Conservation (phyloP, 2,329 filamentous ascomycete genomes). For the Epichloe coenophiala region DNA sequence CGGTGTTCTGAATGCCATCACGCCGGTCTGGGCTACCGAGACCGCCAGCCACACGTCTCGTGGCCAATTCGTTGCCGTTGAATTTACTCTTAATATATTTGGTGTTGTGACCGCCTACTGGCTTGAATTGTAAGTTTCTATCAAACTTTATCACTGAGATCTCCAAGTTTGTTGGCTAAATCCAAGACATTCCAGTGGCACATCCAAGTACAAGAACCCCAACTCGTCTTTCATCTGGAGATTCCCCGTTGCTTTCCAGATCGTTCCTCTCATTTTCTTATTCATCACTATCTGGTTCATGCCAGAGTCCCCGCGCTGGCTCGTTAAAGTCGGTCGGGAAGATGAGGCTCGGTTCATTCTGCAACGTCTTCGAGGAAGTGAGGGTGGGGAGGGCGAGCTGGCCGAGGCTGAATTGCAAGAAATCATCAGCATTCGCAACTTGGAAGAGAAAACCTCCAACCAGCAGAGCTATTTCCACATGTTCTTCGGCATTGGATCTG, state of each 20-base stretch:
- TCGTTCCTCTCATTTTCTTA: slow-evolving; percentile 46
- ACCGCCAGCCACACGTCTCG: slow-evolving; percentile 37
- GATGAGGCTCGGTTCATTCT: slow-evolving; percentile 57
- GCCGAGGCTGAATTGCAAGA: slow-evolving; percentile 55
- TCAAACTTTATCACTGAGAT: not conserved
- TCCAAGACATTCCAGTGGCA: slow-evolving; percentile 21
- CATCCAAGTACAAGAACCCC: slow-evolving; percentile 46
- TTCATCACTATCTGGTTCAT: slow-evolving; percentile 49
- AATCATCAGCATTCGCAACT: slow-evolving; percentile 47
- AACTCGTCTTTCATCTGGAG: slow-evolving; percentile 48
- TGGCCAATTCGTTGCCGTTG: slow-evolving; percentile 56
- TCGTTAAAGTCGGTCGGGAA: slow-evolving; percentile 51
- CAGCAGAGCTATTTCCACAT: slow-evolving; percentile 49
- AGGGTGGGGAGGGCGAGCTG: slow-evolving; percentile 33
- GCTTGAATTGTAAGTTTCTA: slow-evolving; percentile 30
- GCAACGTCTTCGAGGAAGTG: slow-evolving; percentile 45
- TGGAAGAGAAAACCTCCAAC: slow-evolving; percentile 47
- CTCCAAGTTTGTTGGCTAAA: no score
- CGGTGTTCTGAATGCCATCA: slow-evolving; percentile 35
- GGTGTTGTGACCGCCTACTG: slow-evolving; percentile 50
- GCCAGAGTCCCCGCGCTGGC: slow-evolving; percentile 55
- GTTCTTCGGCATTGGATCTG: slow-evolving; percentile 53
- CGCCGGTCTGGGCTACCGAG: slow-evolving; percentile 34
- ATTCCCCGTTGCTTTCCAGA: slow-evolving; percentile 59
- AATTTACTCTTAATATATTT: slow-evolving; percentile 62